phyloP scores from a whole-genome alignment of 345 rosid species.

The Nasturtium officinale region DNA sequence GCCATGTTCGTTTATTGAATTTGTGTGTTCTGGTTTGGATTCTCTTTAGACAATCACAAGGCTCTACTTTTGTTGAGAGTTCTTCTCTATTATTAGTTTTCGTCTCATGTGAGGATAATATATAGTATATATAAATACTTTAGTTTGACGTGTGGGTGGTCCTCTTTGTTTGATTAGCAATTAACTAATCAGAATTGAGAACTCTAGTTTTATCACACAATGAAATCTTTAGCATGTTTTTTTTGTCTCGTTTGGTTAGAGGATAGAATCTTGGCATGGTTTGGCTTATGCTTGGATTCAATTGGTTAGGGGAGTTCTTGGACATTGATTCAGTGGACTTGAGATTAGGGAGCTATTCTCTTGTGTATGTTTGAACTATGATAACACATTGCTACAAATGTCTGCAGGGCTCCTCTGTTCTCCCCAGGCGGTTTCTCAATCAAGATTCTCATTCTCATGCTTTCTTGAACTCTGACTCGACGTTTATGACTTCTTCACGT shows the following conservation, averaged over 20 bases:
- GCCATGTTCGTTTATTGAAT: constrained; percentile 23
- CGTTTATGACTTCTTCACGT: constrained; percentile 42
- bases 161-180: constrained; percentile 18
- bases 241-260: constrained; percentile 8
- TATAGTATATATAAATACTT: not conserved
- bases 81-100: constrained; percentile 28
- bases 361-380: constrained; percentile 13
- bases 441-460: constrained; percentile 51
- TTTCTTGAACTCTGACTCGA: constrained; percentile 49
- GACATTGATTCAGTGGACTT: not conserved
- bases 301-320: not conserved
- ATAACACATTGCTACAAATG: constrained; percentile 15
- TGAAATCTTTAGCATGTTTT: constrained; percentile 13
- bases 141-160: constrained; percentile 31
- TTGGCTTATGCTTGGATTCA: constrained; percentile 6
- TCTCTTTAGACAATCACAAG: constrained; percentile 24
- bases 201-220: constrained; percentile 20
- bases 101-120: constrained; percentile 19
- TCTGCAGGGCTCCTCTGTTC: constrained; percentile 61
- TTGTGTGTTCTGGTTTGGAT: constrained; percentile 22
- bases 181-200: constrained; percentile 24
- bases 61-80: constrained; percentile 32
- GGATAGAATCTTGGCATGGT: constrained; percentile 15
- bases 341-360: not conserved
- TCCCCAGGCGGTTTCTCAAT: constrained; percentile 41